Conservation (phyloP, 2,329 filamentous ascomycete species). For the Trichophyton mentagrophytes region DNA sequence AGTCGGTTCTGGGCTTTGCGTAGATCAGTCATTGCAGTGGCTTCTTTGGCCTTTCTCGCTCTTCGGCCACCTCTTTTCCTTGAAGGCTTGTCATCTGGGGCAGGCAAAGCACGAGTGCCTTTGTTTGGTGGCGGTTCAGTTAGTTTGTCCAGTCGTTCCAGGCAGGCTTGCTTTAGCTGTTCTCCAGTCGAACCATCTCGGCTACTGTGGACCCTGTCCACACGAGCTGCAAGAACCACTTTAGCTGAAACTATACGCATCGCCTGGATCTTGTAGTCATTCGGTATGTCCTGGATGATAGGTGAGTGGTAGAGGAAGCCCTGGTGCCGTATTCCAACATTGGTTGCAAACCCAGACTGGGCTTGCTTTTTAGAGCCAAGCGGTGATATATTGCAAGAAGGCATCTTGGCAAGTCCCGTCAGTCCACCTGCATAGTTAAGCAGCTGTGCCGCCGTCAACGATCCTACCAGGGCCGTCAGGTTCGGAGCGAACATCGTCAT, state of each 20-base stretch:
- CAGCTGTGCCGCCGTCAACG: conserved; percentile 87
- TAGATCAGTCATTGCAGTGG: conserved; percentile 90
- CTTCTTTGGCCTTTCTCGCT: conserved; percentile 90
- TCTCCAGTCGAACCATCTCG: conserved; percentile 74
- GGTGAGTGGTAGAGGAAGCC: conserved; percentile 88
- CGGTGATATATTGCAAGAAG: conserved; percentile 81
- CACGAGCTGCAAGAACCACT: conserved; percentile 80
- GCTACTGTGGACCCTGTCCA: conserved; percentile 72
- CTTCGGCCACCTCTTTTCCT: conserved; percentile 83
- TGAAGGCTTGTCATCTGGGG: conserved; percentile 88
- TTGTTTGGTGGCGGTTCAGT: conserved; percentile 86
- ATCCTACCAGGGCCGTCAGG: conserved; percentile 77
- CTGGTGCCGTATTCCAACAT: conserved; percentile 79
- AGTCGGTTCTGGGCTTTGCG: conserved; percentile 93
- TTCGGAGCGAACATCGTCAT: conserved; percentile 97
- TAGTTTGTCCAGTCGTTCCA: conserved; percentile 80
- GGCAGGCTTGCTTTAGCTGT: conserved; percentile 66
- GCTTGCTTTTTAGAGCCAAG: conserved; percentile 82
- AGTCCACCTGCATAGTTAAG: conserved; percentile 87
- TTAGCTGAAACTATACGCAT: conserved; percentile 93
- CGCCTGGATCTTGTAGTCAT: conserved; percentile 79
- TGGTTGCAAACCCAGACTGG: conserved; percentile 74
- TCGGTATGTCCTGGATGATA: conserved; percentile 72
- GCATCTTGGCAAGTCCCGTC: conserved; percentile 77
- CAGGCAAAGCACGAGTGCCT: conserved; percentile 71